Percentiles rank a stretch among this genome's conserved stretches.
These are phyloP conservation scores for Actinomortierella ambigua DNA, from an alignment of 371 early-diverging fungal species.

Conservation along the genomic window DNA sequence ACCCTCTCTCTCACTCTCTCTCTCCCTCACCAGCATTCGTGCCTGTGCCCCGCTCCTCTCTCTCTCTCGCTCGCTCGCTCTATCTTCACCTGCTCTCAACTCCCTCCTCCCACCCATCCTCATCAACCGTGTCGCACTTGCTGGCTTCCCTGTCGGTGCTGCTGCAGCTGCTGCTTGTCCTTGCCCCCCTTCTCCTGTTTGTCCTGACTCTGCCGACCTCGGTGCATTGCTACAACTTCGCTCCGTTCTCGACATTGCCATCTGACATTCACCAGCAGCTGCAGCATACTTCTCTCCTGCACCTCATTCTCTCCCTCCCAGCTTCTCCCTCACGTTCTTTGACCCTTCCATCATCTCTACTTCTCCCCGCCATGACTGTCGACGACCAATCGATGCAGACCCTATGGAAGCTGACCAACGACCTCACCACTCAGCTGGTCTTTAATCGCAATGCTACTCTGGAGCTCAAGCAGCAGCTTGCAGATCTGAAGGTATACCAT, in stretches of 20 bases:
- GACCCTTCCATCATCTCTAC: not conserved
- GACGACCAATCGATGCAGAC: slow-evolving; percentile 43
- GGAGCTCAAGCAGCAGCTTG: slow-evolving; percentile 43
- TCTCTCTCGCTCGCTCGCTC: not conserved
- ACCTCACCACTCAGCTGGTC: slow-evolving; percentile 46
- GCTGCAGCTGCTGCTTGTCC: too few species aligned
- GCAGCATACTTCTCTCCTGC: not conserved
- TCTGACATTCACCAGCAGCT: not conserved
- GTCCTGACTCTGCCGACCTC: too few species aligned
- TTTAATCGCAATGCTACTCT: slow-evolving; percentile 38
- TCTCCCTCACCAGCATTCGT: not conserved
- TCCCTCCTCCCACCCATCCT: not conserved
- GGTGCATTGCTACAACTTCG: too few species aligned
- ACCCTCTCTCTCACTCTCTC: not conserved
- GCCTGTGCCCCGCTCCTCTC: not conserved
- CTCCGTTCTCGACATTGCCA: too few species aligned
- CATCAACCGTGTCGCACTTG: too few species aligned
- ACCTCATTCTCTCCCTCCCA: not conserved
- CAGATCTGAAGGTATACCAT: slow-evolving; percentile 23
- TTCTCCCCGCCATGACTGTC: slow-evolving; percentile 21
- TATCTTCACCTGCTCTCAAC: not conserved
- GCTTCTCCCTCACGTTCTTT: not conserved
- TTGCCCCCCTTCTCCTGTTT: too few species aligned
- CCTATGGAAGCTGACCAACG: slow-evolving; percentile 47
- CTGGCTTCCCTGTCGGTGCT: too few species aligned